Evolutionary conservation across 2,329 filamentous ascomycete genomes (phyloP), one percentile per base, ranked within the genome.

Genomic region (Pseudogymnoascus sp.): DNA sequence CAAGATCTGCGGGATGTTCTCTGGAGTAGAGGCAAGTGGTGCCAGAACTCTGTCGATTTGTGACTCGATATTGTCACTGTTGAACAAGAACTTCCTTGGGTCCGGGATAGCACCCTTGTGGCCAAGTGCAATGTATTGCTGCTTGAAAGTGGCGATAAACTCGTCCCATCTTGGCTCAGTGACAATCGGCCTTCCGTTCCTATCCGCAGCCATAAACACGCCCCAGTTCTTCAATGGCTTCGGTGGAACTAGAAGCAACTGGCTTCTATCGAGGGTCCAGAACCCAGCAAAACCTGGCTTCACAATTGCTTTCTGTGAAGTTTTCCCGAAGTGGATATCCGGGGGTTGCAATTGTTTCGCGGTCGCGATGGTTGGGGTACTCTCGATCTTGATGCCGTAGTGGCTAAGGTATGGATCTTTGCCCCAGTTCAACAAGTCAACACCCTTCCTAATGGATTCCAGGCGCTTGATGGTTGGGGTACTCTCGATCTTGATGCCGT

Each of bases 341-440:
- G 49, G 49, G 49, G 49, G 49, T 14, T 33, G 29, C 49, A 55
- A 33, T 21, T 55, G 49, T 26, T 55, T 55, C 4, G 49, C 49
- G 2, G 49, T 33, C 1, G 49, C 33, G 11, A 55, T 86, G 72
- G 58, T 60, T 1, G 33, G 58, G 0, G 21, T 60, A 2, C 58
- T 60, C 37, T 83, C 83, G 66, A 99, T 84, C 31, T 83, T 76
- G 41, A 97, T 79, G 1, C 90, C 90, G 66, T 92, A 97, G 59
- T 86, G 80, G 2, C 78, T 77, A 0, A 97, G 80, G 59, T 89
- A 87, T 0, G 81, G 83, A 67, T 99, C 94, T 0, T 80, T 71
- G 1, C 70, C 67, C 85, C 91, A 94, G 8, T 85, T 77, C 0
- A 93, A 79, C 66, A 88, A 82, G 0, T 76, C 71, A 7, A 96